A percentile compares a stretch with the other conserved stretches of the same genome.
phyloP scores from a whole-genome alignment of 768 basidiomycete species.

The Rhizopogon roseolus region DNA sequence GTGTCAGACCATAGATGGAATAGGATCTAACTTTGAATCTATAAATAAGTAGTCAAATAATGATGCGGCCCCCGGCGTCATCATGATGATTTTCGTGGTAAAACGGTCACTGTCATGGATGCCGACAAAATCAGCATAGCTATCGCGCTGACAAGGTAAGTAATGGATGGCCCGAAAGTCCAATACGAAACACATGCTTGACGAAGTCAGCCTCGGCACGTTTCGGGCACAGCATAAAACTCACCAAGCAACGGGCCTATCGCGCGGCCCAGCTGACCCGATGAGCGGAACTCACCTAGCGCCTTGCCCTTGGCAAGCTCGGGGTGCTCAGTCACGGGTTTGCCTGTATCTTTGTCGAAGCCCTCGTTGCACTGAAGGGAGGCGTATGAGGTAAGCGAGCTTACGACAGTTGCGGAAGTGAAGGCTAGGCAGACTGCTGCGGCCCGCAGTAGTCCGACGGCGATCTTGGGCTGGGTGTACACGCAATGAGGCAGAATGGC shows the following conservation, averaged over 20 bases:
- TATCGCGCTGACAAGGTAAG: slow-evolving; percentile 61
- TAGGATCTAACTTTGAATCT: background rate
- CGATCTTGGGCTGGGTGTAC: slow-evolving; percentile 34
- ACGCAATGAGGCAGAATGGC: slow-evolving; percentile 62
- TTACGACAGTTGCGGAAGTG: slow-evolving; percentile 94
- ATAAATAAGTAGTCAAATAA: background rate
- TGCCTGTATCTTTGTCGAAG: slow-evolving; percentile 52
- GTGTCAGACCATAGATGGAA: background rate
- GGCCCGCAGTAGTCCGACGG: slow-evolving; percentile 52
- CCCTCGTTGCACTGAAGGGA: slow-evolving; percentile 86
- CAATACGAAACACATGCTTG: slow-evolving; percentile 84
- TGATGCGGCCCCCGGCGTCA: background rate
- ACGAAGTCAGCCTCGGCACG: slow-evolving; percentile 8
- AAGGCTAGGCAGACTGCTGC: slow-evolving; percentile 86
- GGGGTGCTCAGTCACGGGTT: slow-evolving; percentile 51
- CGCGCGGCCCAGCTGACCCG: slow-evolving; percentile 93
- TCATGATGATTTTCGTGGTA: slow-evolving; percentile 7
- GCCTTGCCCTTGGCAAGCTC: slow-evolving; percentile 80
- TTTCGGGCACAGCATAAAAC: slow-evolving; percentile 16
- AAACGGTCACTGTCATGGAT: slow-evolving; percentile 47
- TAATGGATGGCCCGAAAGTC: slow-evolving; percentile 79
- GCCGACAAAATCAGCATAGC: slow-evolving; percentile 59
- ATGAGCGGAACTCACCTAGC: slow-evolving; percentile 80
- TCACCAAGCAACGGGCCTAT: slow-evolving; percentile 86
- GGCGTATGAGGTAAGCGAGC: slow-evolving; percentile 85